Base-by-base conservation (phyloP, 306 rosid species). In the Rosa multiflora region DNA sequence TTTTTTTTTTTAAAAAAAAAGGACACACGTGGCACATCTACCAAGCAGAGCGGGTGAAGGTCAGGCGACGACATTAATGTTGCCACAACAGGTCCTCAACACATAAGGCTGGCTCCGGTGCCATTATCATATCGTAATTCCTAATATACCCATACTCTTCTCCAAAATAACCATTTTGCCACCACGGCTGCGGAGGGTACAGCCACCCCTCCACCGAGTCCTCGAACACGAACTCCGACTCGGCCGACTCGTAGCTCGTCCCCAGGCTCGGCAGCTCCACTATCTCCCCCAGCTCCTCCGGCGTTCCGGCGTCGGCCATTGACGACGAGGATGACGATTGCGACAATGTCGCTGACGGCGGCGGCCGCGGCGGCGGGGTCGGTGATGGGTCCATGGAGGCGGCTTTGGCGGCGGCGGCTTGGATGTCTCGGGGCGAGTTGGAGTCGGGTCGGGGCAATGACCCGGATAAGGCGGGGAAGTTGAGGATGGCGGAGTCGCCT, bases 321-420 rank as follows among this genome's bases (percentile, higher is more conserved):
- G 83, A 66, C 3, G 87, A 73, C 1, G 76, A 35, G 0, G 86
- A 61, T 0, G 86, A 42, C 8, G 81, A 61, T 0, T 87, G 78
- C 0, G 84, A 52, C 3, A 82, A 43, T 0, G 86, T 51, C 0
- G 85, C 29, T 0, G 87, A 4, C 0, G 80, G 5, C 0, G 80
- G 47, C 0, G 70, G 29, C 1, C 72, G 49, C 4, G 91, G 56
- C 4, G 76, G 39, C 1, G 87, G 14, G 0, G 78, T 72, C 0
- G 66, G 17, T 3, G 59, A 8, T 0, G 72, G 52, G 10, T 81
- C 91, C 98, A 95, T 93, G 14, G 91, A 78, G 1, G 99, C 98
- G 26, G 99, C 99, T 67, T 91, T 88, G 1, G 91, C 73, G 1
- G 99, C 99, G 6, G 99, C 99, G 4, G 92, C 90, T 67, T 95